Conservation (phyloP, 257 asterid genomes). For the Solanum clarkiae region DNA sequence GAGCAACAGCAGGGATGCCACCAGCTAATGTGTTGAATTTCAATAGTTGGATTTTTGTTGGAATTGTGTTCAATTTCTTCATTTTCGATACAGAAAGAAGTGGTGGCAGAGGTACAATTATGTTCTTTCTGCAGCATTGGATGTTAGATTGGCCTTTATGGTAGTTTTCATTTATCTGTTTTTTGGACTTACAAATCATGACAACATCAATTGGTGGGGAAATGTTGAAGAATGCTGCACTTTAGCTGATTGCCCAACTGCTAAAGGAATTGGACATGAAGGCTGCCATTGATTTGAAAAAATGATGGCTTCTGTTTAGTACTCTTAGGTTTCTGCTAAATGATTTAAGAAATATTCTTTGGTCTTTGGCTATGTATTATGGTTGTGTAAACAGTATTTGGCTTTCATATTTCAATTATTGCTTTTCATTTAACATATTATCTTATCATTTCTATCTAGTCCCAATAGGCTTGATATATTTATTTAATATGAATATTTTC, state of each 20-base stretch:
- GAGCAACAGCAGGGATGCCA: constrained; percentile 44
- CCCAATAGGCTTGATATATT: too few relatives aligned
- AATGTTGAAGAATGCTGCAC: constrained; percentile 31
- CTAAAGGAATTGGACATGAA: constrained; percentile 33
- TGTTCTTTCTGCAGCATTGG: constrained; percentile 60
- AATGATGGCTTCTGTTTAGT: neutral
- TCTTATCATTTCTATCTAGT: too few relatives aligned
- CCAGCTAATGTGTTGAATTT: constrained; percentile 55
- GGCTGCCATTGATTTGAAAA: constrained; percentile 32
- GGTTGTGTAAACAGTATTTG: neutral
- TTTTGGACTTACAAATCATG: constrained; percentile 11
- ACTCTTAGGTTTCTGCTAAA: neutral
- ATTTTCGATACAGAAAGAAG: constrained; percentile 35
- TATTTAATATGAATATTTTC: too few relatives aligned
- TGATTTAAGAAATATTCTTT: neutral
- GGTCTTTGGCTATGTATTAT: neutral
- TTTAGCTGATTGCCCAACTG: constrained; percentile 50
- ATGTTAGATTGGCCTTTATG: constrained; percentile 77
- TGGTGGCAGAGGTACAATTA: constrained; percentile 85
- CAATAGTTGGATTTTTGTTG: constrained; percentile 54
- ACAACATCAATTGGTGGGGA: constrained; percentile 50
- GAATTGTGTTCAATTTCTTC: constrained; percentile 36
- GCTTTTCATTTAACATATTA: neutral
- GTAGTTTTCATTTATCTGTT: constrained; percentile 25
- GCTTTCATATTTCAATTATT: neutral